phyloP scores from a whole-genome alignment of 2,329 filamentous ascomycete species.

The Phialophora verrucosa region DNA sequence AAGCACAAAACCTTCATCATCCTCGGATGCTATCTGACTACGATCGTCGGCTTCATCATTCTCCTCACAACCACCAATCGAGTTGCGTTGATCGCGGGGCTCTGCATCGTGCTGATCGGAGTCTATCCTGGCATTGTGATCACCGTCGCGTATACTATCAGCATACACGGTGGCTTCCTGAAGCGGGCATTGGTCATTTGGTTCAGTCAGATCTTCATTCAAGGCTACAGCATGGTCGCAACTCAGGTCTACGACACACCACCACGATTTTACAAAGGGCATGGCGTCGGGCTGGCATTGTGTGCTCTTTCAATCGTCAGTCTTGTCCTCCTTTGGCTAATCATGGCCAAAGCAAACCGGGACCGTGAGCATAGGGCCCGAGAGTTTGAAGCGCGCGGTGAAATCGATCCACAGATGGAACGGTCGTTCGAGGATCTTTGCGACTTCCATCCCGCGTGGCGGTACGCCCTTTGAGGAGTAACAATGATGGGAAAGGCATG shows the following conservation, averaged over 20 bases:
- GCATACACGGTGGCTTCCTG: slow-evolving; percentile 18
- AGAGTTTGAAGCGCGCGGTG: not conserved
- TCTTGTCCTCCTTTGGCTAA: not conserved
- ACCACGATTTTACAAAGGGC: slow-evolving; percentile 25
- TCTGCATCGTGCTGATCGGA: slow-evolving; percentile 19
- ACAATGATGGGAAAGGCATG: too few relatives aligned
- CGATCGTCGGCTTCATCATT: slow-evolving; percentile 19
- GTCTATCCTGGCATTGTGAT: slow-evolving; percentile 15
- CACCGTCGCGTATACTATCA: slow-evolving; percentile 7
- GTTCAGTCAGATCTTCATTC: slow-evolving; percentile 16
- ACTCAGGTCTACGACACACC: slow-evolving; percentile 24
- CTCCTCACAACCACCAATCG: slow-evolving; percentile 11
- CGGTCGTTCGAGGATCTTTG: slow-evolving; percentile 7
- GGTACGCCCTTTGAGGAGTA: slow-evolving; percentile 1
- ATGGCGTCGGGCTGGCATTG: slow-evolving; percentile 19
- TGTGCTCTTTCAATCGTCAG: not conserved
- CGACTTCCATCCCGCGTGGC: slow-evolving; percentile 8
- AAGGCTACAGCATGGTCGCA: slow-evolving; percentile 19
- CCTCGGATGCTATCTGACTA: not conserved
- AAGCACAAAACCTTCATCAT: not conserved
- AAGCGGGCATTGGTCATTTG: slow-evolving; percentile 17
- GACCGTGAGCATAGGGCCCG: not conserved
- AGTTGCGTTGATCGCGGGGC: slow-evolving; percentile 3
- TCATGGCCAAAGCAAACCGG: not conserved
- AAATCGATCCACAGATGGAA: not conserved